Conservation (phyloP, 306 rosid genomes). For the Prunus salicina region DNA sequence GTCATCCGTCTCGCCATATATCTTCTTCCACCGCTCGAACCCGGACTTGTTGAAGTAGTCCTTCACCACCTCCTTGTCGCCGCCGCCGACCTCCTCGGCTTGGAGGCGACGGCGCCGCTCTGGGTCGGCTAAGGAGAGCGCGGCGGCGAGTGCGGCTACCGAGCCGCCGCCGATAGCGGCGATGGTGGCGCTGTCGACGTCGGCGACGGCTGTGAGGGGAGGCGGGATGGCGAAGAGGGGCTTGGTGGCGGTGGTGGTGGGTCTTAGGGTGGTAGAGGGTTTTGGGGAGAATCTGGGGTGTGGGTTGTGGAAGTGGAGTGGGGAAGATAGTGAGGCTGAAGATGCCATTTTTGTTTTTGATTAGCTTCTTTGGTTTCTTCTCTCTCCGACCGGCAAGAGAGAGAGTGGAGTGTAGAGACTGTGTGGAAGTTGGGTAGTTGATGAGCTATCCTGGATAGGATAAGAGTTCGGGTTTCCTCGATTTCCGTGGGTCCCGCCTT, state of each 20-base stretch:
- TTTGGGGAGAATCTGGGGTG: conserved; percentile 31
- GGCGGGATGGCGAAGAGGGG: conserved; percentile 59
- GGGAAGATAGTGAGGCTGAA: conserved; percentile 39
- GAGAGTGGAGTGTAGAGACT: background rate
- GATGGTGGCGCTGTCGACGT: conserved; percentile 62
- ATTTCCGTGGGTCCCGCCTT: conserved; percentile 37
- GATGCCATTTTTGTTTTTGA: conserved; percentile 35
- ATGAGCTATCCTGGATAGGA: conserved; percentile 39
- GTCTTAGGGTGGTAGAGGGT: conserved; percentile 32
- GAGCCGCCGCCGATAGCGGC: conserved; percentile 77
- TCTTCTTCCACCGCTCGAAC: conserved; percentile 93
- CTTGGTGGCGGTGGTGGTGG: conserved; percentile 40
- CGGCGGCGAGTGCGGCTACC: conserved; percentile 69
- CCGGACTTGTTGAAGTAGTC: conserved; percentile 92
- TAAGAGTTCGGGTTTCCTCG: conserved; percentile 31
- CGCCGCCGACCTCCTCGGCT: conserved; percentile 95
- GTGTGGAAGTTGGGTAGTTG: background rate
- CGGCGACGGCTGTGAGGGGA: conserved; percentile 49
- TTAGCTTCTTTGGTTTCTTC: background rate
- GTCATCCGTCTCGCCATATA: conserved; percentile 87
- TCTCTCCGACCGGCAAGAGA: conserved; percentile 19
- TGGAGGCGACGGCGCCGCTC: conserved; percentile 67
- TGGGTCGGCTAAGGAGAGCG: conserved; percentile 73
- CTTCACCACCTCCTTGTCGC: conserved; percentile 84
- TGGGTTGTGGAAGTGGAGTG: conserved; percentile 25